Evolutionary conservation across 202 grass and related monocot species (phyloP), one percentile per base, ranked within the genome.

Genomic region (Panicum hallii): DNA sequence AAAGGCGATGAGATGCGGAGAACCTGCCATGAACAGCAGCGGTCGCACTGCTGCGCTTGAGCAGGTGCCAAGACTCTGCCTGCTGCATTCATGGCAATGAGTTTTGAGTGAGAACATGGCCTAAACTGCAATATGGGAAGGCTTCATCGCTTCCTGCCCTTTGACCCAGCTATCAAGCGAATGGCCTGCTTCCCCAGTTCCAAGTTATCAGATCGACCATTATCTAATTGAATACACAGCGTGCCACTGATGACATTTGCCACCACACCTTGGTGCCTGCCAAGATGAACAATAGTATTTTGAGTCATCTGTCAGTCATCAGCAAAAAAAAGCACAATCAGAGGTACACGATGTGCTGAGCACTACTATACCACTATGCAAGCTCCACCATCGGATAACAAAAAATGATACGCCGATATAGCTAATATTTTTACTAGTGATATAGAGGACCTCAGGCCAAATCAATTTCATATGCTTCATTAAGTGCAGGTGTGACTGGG

Each of bases 141-240:
- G 46, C 9, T 83, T 89, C 83, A 89, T 75, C 54, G 76, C 75
- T 73, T 91, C 38, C 84, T 55, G 6, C 84, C 72, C 68, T 82
- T 94, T 34, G 87, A 72, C 58, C 91, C 94, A 63, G 95, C 88
- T 70, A 98, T 83, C 86, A 98, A 81, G 34, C 95, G 95, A 66
- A 98, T 93, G 47, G 83, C 88, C 75, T 94, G 90, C 82, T 98
- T 93, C 40, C 95, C 95, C 7, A 98, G 90, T 74, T 98, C 95
- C 71, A 98, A 42, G 26, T 86, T 83, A 72, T 89, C 84, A 6
- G 89, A 98, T 67, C 83, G 87, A 64, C 95, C 95, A 85, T 87
- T 81, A 65, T 98, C 93, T 56, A 98, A 89, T 56, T 66, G 75
- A 78, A 95, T 86, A 66, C 83, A 75, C 13, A 98, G 83, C 12